A percentile compares a stretch with the other conserved stretches of the same genome.
Conservation (phyloP, 1,284 basidiomycete genomes). For the Leccinum brunneo-olivaceum region DNA sequence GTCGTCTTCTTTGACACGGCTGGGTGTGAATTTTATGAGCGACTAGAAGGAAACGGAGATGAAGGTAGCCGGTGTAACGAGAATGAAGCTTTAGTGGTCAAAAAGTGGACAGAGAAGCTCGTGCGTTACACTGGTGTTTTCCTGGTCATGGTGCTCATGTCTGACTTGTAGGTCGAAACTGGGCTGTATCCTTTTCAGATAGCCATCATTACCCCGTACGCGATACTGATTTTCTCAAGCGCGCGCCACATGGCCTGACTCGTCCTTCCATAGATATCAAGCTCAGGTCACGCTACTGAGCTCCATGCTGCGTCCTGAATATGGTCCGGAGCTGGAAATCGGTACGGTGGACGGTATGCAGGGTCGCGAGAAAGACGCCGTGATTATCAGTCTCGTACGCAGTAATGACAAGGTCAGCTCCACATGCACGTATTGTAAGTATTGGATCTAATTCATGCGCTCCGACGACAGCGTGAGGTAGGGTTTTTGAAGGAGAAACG, state of each 20-base stretch:
- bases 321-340: constrained; percentile 74
- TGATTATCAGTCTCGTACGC: constrained; percentile 83
- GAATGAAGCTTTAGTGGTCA: constrained; percentile 86
- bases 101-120: constrained; percentile 73
- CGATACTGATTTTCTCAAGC: too few relatives aligned
- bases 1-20: constrained; percentile 93
- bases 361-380: constrained; percentile 85
- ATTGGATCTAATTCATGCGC: too few relatives aligned
- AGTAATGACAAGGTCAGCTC: constrained; percentile 68
- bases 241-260: constrained; percentile 3
- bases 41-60: constrained; percentile 58
- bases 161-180: constrained; percentile 48
- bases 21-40: constrained; percentile 87
- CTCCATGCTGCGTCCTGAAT: constrained; percentile 59
- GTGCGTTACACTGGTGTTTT: constrained; percentile 36
- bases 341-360: constrained; percentile 93
- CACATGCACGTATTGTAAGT: too few relatives aligned
- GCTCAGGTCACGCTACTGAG: constrained; percentile 83
- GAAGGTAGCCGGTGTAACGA: constrained; percentile 89
- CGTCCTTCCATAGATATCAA: constrained; percentile 57
- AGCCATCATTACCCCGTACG: constrained; percentile 84
- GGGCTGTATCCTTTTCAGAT: constrained; percentile 75
- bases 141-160: not conserved
- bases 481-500: constrained; percentile 90
- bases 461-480: constrained; percentile 86